phyloP scores from a whole-genome alignment of 352 stramenopile genomes.

The Globisporangium lucens region DNA sequence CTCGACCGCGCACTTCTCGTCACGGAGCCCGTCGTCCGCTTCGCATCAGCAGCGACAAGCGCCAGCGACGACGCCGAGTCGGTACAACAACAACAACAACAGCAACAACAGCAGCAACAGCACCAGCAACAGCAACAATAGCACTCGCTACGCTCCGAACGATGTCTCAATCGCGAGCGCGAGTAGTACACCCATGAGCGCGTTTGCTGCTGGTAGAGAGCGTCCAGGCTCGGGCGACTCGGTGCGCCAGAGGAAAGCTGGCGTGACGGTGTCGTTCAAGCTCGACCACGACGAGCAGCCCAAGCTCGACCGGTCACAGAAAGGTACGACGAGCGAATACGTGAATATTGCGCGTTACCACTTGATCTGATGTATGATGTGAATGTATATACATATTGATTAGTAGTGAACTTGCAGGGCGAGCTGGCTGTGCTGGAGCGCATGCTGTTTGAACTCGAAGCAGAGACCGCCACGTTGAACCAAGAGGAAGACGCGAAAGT shows the following conservation, averaged over 20 bases:
- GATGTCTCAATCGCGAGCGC: background rate
- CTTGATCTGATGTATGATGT: background rate
- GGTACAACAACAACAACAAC: background rate
- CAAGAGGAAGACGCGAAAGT: background rate
- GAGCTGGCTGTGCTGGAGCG: constrained; percentile 39
- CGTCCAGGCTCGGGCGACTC: constrained; percentile 13
- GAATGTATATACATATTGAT: background rate
- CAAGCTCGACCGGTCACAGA: constrained; percentile 8
- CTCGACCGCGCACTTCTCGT: constrained; percentile 33
- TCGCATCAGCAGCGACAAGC: constrained; percentile 1
- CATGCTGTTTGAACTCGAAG: constrained; percentile 39
- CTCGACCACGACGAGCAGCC: constrained; percentile 21
- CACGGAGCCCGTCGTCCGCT: constrained; percentile 23
- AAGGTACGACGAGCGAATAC: constrained; percentile 5
- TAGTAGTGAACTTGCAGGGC: constrained; percentile 22
- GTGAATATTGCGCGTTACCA: background rate
- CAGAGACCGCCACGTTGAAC: constrained; percentile 26
- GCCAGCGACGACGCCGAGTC: constrained; percentile 4
- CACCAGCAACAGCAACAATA: background rate
- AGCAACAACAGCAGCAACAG: no score
- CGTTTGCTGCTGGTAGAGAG: background rate
- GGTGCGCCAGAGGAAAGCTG: constrained; percentile 15
- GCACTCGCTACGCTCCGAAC: constrained; percentile 15
- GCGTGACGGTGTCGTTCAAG: constrained; percentile 32
- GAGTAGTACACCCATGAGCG: background rate